A percentile compares a stretch with the other conserved stretches of the same genome.
Evolutionary conservation across 2,329 filamentous ascomycete species (phyloP).

Genomic region (Cladophialophora psammophila): DNA sequence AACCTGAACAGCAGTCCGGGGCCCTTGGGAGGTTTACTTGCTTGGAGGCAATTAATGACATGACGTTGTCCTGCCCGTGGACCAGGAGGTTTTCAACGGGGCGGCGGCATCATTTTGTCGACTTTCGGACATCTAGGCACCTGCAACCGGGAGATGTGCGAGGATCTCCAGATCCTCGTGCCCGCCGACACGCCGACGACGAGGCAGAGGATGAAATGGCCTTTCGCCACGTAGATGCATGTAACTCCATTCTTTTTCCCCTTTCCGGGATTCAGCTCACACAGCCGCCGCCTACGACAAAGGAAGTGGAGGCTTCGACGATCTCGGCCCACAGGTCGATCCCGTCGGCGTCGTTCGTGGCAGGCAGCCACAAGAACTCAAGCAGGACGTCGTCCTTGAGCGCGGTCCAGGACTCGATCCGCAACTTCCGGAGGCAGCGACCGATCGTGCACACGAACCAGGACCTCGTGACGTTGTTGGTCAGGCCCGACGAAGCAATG

Average conservation of each 20-base stretch:
- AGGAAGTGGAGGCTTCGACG: slow-evolving; percentile 12
- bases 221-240: too few species aligned
- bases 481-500: neutral
- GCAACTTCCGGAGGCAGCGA: neutral
- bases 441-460: slow-evolving; percentile 1
- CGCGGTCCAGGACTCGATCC: slow-evolving; percentile 19
- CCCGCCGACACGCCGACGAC: too few species aligned
- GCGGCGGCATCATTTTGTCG: neutral
- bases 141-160: too few species aligned
- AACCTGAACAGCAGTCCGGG: neutral
- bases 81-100: neutral
- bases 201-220: too few species aligned
- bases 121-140: neutral
- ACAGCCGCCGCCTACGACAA: neutral
- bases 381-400: slow-evolving; percentile 26
- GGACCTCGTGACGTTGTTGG: neutral
- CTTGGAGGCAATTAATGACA: neutral
- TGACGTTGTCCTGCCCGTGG: neutral
- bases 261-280: neutral
- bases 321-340: slow-evolving; percentile 13
- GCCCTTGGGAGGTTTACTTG: neutral
- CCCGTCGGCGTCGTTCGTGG: slow-evolving; percentile 24
- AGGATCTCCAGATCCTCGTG: too few species aligned
- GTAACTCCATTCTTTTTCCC: neutral
- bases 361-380: slow-evolving; percentile 25